Evolutionary conservation across 164 flowering plant species (phyloP), one percentile per base, ranked within the genome.

Genomic region (Houttuynia cordata): DNA sequence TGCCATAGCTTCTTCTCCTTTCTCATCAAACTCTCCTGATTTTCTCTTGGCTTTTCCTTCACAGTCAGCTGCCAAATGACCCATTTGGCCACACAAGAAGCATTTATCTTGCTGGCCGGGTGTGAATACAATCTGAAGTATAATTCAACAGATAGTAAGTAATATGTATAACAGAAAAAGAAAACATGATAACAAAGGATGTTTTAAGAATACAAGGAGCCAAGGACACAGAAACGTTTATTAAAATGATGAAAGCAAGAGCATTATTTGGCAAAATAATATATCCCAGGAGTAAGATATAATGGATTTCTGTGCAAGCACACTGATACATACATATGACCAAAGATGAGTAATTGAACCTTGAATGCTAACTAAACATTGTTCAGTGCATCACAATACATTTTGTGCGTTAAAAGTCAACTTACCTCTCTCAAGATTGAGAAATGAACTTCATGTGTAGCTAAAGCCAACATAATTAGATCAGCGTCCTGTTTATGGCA

Each of bases 91-190:
- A 67, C 99, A 94, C 17, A 86, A 61, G 70, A 91, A 94, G 71
- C 99, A 94, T 75, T 91, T 94, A 73, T 87, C 88, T 77, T 86
- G 93, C 75, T 91, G 97, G 40, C 96, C 99, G 63, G 94, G 90
- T 30, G 84, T 82, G 73, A 81, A 94, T 34, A 94, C 96, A 73
- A 91, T 67, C 99, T 94, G 71, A 64, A 75, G 17, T 12, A 5
- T 8, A 57, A 18, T 52, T 57, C 59, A 57, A 24, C 7, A 34
- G 23, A 54, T 23, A 23, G n/a, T n/a, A 54, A 9, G 18, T 1
- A 42, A 57, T 8, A 1, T 23, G 34, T 13, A 55, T 41, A 45
- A 2, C 49, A 3, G 17, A 45, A 45, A 17, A 45, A 1, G 49
- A 45, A 42, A 7, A n/a, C n/a, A n/a, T 45, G n/a, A 30, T 45